These are phyloP conservation scores for Aspergillus uvarum DNA, from an alignment of 2,329 filamentous ascomycete genomes.

Conservation along the genomic window DNA sequence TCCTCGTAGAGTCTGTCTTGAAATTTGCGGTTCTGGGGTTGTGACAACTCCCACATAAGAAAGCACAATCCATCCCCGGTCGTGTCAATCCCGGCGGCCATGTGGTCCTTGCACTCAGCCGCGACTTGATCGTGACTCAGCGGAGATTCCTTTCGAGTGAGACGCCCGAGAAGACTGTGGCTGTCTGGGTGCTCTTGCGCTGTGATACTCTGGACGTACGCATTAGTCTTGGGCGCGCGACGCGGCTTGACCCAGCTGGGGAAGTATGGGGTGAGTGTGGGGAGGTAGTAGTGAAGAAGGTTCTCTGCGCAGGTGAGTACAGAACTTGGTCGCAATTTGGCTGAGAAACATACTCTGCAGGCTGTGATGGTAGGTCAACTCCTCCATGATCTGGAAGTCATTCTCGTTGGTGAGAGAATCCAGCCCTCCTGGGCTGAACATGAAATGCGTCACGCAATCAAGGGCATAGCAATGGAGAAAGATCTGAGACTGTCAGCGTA, in stretches of 20 bases:
- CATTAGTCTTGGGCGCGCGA: constrained; percentile 58
- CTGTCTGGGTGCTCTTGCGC: constrained; percentile 48
- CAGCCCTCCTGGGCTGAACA: constrained; percentile 67
- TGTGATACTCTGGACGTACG: constrained; percentile 57
- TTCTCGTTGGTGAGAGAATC: constrained; percentile 56
- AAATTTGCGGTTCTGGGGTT: constrained; percentile 37
- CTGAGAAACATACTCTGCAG: constrained; percentile 56
- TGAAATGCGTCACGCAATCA: constrained; percentile 66
- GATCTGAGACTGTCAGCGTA: constrained; percentile 20
- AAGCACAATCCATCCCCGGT: constrained; percentile 70
- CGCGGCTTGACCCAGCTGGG: constrained; percentile 55
- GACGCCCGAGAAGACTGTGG: constrained; percentile 60
- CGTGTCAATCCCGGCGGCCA: constrained; percentile 71
- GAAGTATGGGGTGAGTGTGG: constrained; percentile 49
- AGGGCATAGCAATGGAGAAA: constrained; percentile 66
- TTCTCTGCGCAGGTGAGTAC: constrained; percentile 50
- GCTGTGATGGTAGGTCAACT: constrained; percentile 67
- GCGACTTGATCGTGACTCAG: constrained; percentile 58
- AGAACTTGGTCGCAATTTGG: neutral
- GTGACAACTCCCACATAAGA: constrained; percentile 69
- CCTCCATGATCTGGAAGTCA: constrained; percentile 67
- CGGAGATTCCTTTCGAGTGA: constrained; percentile 53
- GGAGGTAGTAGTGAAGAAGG: constrained; percentile 59
- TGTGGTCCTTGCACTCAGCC: constrained; percentile 69
- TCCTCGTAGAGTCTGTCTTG: constrained; percentile 52